Evolutionary conservation across 768 basidiomycete genomes (phyloP), one percentile per base, ranked within the genome.

Genomic region (Boletus huronensis): DNA sequence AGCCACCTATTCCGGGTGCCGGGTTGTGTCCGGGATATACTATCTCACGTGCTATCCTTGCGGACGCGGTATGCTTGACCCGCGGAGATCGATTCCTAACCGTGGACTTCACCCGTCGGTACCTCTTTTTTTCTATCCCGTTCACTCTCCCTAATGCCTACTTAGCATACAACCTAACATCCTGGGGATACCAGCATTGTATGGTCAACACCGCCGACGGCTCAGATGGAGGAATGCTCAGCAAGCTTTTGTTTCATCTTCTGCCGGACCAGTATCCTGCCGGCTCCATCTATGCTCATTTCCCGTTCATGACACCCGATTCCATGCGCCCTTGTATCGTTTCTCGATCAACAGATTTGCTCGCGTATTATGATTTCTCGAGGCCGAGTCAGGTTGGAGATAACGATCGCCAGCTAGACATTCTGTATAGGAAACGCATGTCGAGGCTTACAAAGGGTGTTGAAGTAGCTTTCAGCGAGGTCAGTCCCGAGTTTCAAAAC

Each of bases 21-120:
- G 90, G 90, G 11, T 66, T 92, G 5, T 91, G 89, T 66, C 89
- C 89, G 5, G 88, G 89, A 26, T 91, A 84, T 72, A 92, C 91
- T 5, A 86, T 90, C 58, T 89, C 89, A 7, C 78, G 91, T 41
- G 87, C 89, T n/a, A 93, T 94, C 58, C 75, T 94, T 14, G 77
- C 84, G 11, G 89, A 91, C 65, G 90, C 89, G 2, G 84, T 91
- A 34, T 82, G 78, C 57, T 74, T 93, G 53, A 82, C 80, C 29
- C 82, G 90, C 31, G 90, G 91, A 7, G 91, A 93, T 65, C 81
- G 87, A 6, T 92, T 88, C 73, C 70, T 89, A 58, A 91, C 90
- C 1, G 77, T 78, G 9, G 88, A 91, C 40, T 84, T 83, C 62
- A 92, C 88, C 8, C 88, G 88, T 88, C 59, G 21, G 87, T 74